Percentiles rank a stretch among this genome's conserved stretches.
These are phyloP conservation scores for Mycena epipterygia DNA, from an alignment of 768 basidiomycete species.

Conservation along the genomic window DNA sequence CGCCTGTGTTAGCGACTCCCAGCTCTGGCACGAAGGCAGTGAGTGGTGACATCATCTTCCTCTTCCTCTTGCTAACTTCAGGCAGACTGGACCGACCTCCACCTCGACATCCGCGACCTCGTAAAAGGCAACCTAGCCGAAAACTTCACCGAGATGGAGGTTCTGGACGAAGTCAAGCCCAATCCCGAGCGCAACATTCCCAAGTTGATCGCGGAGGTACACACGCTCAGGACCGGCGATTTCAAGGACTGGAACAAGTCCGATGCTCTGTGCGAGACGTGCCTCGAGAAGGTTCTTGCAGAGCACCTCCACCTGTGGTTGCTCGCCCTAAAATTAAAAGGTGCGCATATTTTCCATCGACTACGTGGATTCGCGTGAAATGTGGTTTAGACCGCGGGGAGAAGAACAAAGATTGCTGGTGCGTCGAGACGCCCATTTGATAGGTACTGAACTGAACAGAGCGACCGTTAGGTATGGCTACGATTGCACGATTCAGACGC, in stretches of 20 bases:
- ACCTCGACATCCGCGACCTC: constrained; percentile 4
- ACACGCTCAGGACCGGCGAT: not conserved
- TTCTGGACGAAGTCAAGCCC: not conserved
- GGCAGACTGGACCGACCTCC: not conserved
- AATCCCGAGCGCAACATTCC: not conserved
- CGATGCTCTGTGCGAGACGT: constrained; percentile 48
- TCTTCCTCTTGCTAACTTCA: not conserved
- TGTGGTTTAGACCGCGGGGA: constrained; percentile 6
- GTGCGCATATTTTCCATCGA: constrained; percentile 16
- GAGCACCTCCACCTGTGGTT: constrained; percentile 47
- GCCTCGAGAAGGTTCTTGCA: constrained; percentile 42
- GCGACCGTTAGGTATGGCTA: constrained; percentile 53
- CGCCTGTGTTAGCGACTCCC: not conserved
- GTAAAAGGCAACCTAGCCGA: not conserved
- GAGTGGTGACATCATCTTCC: not conserved
- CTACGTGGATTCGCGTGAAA: not conserved
- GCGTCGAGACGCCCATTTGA: too few species aligned
- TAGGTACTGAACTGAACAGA: too few species aligned
- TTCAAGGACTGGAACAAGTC: constrained; percentile 41
- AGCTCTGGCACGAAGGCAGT: constrained; percentile 5
- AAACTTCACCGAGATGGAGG: constrained; percentile 14
- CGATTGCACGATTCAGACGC: constrained; percentile 45
- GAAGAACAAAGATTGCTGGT: constrained; percentile 46
- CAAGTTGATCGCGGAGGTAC: constrained; percentile 3
- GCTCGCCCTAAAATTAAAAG: constrained; percentile 37